Evolutionary conservation across 495 filamentous ascomycete species (phyloP), one percentile per base, ranked within the genome.

Genomic region (Neurospora intermedia): DNA sequence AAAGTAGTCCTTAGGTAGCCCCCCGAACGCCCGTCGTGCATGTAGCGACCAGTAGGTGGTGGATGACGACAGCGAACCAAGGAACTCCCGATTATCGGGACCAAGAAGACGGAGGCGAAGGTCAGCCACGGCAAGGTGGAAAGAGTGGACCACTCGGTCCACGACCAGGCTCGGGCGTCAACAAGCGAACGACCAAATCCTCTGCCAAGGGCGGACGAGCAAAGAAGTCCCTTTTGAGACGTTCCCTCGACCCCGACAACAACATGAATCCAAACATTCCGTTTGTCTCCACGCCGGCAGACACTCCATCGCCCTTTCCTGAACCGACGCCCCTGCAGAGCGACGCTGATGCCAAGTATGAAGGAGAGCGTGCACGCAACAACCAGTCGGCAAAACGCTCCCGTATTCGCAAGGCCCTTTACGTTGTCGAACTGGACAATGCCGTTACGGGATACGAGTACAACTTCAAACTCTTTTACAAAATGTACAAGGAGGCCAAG

Each of bases 391-490:
- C 71, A 4, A 73, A 70, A 40, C 69, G 62, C 13, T 73, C 71
- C 40, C 54, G 71, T 13, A 39, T 43, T 7, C 42, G 46, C 40
- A 73, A 73, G 41, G n/a, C 35, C 11, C 62, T 73, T 39, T 71
- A 73, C 62, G 43, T 73, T 18, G 59, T 73, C 10, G 71, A 73
- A 16, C 38, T 73, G n/a, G 71, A 73, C 71, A 73, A 69, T 38
- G 59, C 71, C 23, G 69, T 73, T 18, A 73, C 20, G 69, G 54
- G 39, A 35, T 73, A 70, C 40, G 35, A 43, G 13, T 43, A 62
- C 38, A 73, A 73, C 43, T 35, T 43, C 62, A 43, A 70, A n/a
- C 59, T 70, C 10, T 73, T 73, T 23, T 42, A 69, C 20, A 35
- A 41, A 3, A 20, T 40, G 31, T 70, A 69, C 38, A 43, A 66